Percentiles rank a stretch among this genome's conserved stretches.
Conservation (phyloP, 192 early-diverging fungal species). For the Entomortierella beljakovae region DNA sequence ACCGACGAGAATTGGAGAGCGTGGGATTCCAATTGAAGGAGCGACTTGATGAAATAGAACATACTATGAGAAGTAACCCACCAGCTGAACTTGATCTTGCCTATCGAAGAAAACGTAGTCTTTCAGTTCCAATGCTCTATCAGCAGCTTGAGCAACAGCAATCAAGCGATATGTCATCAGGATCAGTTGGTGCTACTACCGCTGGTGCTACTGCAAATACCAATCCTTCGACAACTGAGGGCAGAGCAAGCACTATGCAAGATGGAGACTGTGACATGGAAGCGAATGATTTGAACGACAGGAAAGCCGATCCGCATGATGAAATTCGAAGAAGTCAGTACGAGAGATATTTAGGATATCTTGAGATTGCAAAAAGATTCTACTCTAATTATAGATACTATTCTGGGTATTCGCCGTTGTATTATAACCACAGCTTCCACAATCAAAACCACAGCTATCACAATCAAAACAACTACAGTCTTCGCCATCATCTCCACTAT, state of each 20-base stretch:
- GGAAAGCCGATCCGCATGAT: too few species aligned
- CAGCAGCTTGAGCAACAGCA: background rate
- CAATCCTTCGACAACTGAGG: background rate
- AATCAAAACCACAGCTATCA: too few species aligned
- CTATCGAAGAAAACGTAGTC: background rate
- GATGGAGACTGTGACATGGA: slow-evolving; percentile 2
- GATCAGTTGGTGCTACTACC: background rate
- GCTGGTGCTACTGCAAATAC: background rate
- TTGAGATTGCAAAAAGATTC: background rate
- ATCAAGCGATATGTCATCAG: background rate
- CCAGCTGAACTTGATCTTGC: background rate
- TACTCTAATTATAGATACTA: background rate
- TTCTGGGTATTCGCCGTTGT: slow-evolving; percentile 3
- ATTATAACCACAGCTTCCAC: background rate
- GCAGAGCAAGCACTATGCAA: background rate
- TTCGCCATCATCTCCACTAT: slow-evolving; percentile 16
- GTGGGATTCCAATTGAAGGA: background rate
- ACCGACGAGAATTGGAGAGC: too few species aligned
- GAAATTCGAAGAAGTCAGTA: too few species aligned
- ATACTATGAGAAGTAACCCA: background rate
- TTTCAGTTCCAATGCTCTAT: background rate
- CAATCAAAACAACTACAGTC: slow-evolving; percentile 9
- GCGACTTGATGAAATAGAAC: background rate
- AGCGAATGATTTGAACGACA: background rate
- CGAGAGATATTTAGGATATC: background rate